Percentiles rank a stretch among this genome's conserved stretches.
Conservation (phyloP, 305 asterid genomes). For the Rubia peregrina region DNA sequence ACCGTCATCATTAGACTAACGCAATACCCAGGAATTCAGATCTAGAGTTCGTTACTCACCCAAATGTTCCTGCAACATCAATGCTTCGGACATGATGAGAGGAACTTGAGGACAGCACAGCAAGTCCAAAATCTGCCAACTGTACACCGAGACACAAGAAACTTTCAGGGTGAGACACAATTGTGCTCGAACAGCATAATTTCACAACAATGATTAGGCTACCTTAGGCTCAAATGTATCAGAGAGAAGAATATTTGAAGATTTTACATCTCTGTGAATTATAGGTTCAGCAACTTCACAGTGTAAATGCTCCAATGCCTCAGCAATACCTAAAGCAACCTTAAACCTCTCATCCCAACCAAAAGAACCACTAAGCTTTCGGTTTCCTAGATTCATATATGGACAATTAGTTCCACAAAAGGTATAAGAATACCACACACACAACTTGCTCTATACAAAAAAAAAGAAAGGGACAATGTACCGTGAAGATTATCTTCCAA, state of each 20-base stretch:
- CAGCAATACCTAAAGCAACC: conserved; percentile 81
- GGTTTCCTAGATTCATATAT: conserved; percentile 35
- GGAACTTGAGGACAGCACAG: conserved; percentile 61
- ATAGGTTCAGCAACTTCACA: conserved; percentile 39
- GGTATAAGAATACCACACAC: not conserved
- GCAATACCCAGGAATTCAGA: not conserved
- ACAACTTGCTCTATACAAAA: conserved; percentile 9
- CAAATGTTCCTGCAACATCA: conserved; percentile 88
- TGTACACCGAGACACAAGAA: conserved; percentile 15
- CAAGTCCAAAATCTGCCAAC: conserved; percentile 94
- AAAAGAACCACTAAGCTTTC: conserved; percentile 29
- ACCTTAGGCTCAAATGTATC: conserved; percentile 84
- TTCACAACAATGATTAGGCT: conserved; percentile 7
- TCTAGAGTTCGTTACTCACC: conserved; percentile 36
- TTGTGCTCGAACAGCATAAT: not conserved
- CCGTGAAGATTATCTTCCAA: conserved; percentile 88
- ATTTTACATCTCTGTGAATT: conserved; percentile 85
- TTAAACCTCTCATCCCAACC: conserved; percentile 71
- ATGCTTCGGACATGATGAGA: conserved; percentile 39
- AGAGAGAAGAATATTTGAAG: conserved; percentile 84
- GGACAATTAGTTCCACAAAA: conserved; percentile 14
- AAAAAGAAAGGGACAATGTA: conserved; percentile 22
- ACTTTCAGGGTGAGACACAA: conserved; percentile 4
- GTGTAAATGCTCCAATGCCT: conserved; percentile 75
- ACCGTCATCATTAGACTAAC: conserved; percentile 10